Evolutionary conservation across 306 rosid species (phyloP), one percentile per base, ranked within the genome.

Genomic region (Chamaecrista fasciculata): DNA sequence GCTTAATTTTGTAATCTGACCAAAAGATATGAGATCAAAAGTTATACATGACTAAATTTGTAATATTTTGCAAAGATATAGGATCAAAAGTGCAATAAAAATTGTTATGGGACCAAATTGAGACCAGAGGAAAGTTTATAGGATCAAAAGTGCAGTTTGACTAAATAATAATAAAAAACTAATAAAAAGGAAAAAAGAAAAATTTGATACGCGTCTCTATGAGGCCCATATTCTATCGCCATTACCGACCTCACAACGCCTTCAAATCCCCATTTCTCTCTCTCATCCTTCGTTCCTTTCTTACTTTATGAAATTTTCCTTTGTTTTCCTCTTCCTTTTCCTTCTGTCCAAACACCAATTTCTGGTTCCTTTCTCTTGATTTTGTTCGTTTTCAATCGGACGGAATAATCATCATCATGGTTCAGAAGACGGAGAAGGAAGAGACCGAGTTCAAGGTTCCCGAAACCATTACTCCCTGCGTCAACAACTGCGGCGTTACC

Each of bases 401-500:
- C n/a, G n/a, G n/a, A n/a, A n/a, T n/a, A n/a, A n/a, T n/a, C n/a
- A n/a, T n/a, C n/a, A 40, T 21, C 9, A 81, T 88, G 97, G 91
- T 90, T 36, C 96, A 88, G 78, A 88, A 91, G 47, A 80, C 96
- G 6, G 97, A 78, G 69, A 82, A 90, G 80, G 97, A 91, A 59
- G 97, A 91, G 79, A 81, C 91, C 33, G 97, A 91, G 57, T 86
- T 86, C 86, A 91, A 91, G 77, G 97, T 91, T 0, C 92, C 85
- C 0, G 93, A 86, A 64, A 78, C 88, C 19, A 75, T 85, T 10
- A 80, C 86, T 12, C 92, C 81, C 8, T 91, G 97, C 85, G 83
- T 86, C 44, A 91, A 91, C 77, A 88, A 93, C 85, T 93, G 98
- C 57, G 97, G 97, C 31, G 85, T 90, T 29, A 83, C 78, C 2